phyloP scores from a whole-genome alignment of 2,329 filamentous ascomycete species.

The Cadophora malorum region DNA sequence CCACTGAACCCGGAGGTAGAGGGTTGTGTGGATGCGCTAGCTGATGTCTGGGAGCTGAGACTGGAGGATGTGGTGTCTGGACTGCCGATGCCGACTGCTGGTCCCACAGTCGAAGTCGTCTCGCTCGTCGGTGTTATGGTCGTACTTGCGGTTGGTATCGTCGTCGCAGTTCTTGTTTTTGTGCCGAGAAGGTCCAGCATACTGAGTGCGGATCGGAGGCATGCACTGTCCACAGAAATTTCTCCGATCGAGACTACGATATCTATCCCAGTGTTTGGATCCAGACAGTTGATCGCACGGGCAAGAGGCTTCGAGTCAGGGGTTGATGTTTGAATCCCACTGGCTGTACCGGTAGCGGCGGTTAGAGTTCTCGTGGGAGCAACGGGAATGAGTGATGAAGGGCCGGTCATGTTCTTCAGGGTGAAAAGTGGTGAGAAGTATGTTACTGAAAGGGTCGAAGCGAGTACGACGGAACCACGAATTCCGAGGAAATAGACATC shows the following conservation, averaged over 20 bases:
- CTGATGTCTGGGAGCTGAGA: slow-evolving; percentile 7
- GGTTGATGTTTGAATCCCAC: not conserved
- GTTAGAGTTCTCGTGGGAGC: slow-evolving; percentile 16
- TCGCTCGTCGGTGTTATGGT: slow-evolving; percentile 14
- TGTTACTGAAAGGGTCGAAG: slow-evolving; percentile 24
- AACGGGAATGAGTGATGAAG: slow-evolving; percentile 18
- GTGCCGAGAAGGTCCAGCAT: slow-evolving; percentile 20
- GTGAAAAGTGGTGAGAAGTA: slow-evolving; percentile 30
- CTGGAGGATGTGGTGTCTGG: not conserved
- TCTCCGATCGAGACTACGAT: slow-evolving; percentile 20
- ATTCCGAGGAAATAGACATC: slow-evolving; percentile 30
- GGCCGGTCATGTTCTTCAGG: slow-evolving; percentile 31
- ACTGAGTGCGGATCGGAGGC: slow-evolving; percentile 22
- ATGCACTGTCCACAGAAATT: slow-evolving; percentile 13
- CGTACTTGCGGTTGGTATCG: not conserved
- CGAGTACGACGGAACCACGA: slow-evolving; percentile 20
- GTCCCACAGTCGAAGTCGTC: not conserved
- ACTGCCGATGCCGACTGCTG: not conserved
- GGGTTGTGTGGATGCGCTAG: not conserved
- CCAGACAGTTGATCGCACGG: slow-evolving; percentile 19
- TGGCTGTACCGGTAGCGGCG: slow-evolving; percentile 10
- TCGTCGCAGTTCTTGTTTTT: slow-evolving; percentile 10
- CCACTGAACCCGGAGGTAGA: not conserved
- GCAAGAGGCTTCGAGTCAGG: slow-evolving; percentile 12
- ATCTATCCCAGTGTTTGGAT: slow-evolving; percentile 6